These are phyloP conservation scores for Datura wrightii DNA, from an alignment of 257 asterid genomes.

Conservation along the genomic window DNA sequence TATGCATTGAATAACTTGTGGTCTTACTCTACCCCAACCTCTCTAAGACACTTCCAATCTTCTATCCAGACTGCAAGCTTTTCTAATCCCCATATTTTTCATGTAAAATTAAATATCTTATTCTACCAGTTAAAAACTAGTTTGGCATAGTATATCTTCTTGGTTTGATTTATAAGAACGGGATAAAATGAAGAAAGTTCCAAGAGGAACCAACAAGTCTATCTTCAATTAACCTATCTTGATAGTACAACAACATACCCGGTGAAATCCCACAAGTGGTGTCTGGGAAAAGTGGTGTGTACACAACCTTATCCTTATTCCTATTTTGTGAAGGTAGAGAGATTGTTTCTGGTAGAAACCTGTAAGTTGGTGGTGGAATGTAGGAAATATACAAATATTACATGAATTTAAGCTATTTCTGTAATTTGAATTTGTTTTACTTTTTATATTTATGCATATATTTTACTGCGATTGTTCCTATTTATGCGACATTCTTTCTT, in stretches of 20 bases:
- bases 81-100: background rate
- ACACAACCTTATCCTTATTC: too few relatives aligned
- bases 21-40: background rate
- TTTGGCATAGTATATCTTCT: background rate
- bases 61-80: background rate
- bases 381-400: background rate
- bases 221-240: background rate
- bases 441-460: background rate
- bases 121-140: background rate
- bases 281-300: too few relatives aligned
- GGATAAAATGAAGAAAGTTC: background rate
- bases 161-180: background rate
- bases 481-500: background rate
- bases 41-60: background rate
- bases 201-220: background rate
- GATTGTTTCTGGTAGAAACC: too few relatives aligned
- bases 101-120: background rate
- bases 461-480: background rate
- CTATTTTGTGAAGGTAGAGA: too few relatives aligned
- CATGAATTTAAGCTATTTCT: background rate
- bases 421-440: background rate
- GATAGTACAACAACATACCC: too few relatives aligned
- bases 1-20: background rate
- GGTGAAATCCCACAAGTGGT: too few relatives aligned
- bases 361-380: background rate